A percentile compares a stretch with the other conserved stretches of the same genome.
Conservation (phyloP, 2,329 filamentous ascomycete species). For the Stenocarpella maydis region DNA sequence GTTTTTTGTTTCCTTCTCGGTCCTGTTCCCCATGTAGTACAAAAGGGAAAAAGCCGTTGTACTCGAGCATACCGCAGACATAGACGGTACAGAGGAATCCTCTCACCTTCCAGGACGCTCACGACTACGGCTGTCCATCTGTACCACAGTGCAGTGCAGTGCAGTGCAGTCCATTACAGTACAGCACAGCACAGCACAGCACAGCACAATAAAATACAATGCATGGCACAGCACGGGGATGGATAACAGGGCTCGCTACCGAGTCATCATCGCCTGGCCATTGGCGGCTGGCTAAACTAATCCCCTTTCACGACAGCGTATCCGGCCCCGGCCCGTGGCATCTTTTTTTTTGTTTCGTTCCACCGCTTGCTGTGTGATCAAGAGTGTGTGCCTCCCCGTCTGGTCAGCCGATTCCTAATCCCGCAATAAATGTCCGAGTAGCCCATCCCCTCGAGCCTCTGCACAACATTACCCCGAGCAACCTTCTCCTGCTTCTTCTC, state of each 20-base stretch:
- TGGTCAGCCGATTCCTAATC: slow-evolving; percentile 6
- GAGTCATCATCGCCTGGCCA: slow-evolving; percentile 2
- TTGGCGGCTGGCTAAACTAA: slow-evolving; percentile 9
- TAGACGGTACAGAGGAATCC: background rate
- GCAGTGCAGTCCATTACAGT: too few species aligned
- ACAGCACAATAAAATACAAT: background rate
- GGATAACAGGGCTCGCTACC: slow-evolving; percentile 2
- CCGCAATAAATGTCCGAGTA: slow-evolving; percentile 35
- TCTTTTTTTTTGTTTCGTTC: slow-evolving; percentile 23
- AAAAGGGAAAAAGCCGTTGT: slow-evolving; percentile 16
- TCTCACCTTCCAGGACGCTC: background rate
- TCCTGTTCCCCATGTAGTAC: background rate
- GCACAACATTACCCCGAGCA: slow-evolving; percentile 57
- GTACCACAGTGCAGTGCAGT: too few species aligned
- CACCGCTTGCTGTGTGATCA: slow-evolving; percentile 1
- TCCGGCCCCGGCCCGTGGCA: slow-evolving; percentile 16
- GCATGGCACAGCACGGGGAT: slow-evolving; percentile 2
- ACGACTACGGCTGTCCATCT: too few species aligned
- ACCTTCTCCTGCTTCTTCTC: slow-evolving; percentile 26
- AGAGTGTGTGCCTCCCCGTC: slow-evolving; percentile 21
- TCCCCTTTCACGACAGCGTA: slow-evolving; percentile 27
- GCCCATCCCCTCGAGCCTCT: slow-evolving; percentile 44
- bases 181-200: too few species aligned
- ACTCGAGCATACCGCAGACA: background rate
- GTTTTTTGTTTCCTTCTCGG: slow-evolving; percentile 18